phyloP scores from a whole-genome alignment of 1,284 basidiomycete species.

The Xerocomus nothofagi region DNA sequence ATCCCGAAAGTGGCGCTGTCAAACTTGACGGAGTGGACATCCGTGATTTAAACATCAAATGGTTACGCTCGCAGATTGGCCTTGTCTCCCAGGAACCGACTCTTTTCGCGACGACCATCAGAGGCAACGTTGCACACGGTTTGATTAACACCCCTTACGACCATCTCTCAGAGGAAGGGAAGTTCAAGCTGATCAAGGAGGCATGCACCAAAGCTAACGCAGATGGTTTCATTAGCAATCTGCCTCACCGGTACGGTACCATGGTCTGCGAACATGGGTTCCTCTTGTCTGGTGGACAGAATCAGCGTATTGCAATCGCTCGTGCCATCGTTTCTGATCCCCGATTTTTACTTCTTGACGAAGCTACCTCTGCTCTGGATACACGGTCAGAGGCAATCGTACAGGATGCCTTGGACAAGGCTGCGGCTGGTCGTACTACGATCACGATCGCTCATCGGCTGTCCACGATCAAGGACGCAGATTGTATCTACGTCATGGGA shows the following conservation, averaged over 20 bases:
- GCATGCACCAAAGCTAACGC: constrained; percentile 94
- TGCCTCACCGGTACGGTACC: constrained; percentile 88
- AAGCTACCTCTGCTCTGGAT: constrained; percentile 90
- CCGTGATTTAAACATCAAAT: constrained; percentile 79
- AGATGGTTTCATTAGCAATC: constrained; percentile 83
- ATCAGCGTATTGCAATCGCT: constrained; percentile 90
- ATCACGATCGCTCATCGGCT: constrained; percentile 79
- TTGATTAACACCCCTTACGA: constrained; percentile 80
- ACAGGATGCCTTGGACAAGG: constrained; percentile 93
- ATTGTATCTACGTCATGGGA: constrained; percentile 89
- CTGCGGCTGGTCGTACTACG: constrained; percentile 77
- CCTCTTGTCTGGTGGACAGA: constrained; percentile 89
- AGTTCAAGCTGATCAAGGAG: constrained; percentile 78
- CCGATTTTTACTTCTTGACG: constrained; percentile 77
- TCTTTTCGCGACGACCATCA: constrained; percentile 80
- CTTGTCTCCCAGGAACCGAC: constrained; percentile 89
- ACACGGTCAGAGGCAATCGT: constrained; percentile 91
- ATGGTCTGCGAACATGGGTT: constrained; percentile 93
- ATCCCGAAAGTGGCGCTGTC: constrained; percentile 73
- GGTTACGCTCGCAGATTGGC: constrained; percentile 89
- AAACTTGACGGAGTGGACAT: constrained; percentile 81
- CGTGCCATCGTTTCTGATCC: constrained; percentile 94
- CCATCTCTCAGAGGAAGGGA: constrained; percentile 71
- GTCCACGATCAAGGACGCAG: constrained; percentile 78
- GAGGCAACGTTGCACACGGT: constrained; percentile 85